Evolutionary conservation across 208 protist genomes (phyloP).

Genomic region (Acanthamoeba lenticulata): DNA sequence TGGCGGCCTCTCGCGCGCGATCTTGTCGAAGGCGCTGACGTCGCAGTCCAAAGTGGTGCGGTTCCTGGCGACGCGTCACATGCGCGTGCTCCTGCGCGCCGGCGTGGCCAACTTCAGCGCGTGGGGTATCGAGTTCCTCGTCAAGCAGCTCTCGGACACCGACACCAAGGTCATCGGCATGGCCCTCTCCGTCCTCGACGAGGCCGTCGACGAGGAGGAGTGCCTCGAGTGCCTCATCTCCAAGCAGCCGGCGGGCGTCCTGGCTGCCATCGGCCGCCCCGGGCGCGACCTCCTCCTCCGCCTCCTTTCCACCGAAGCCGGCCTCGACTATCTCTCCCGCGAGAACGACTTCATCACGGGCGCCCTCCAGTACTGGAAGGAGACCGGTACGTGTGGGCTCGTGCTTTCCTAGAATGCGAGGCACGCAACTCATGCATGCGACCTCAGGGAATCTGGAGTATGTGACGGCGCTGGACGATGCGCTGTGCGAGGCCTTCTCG

Average conservation of each 20-base stretch:
- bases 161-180: constrained; percentile 64
- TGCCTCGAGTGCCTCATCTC: constrained; percentile 76
- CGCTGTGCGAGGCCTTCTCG: constrained; percentile 15
- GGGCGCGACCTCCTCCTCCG: constrained; percentile 49
- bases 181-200: constrained; percentile 75
- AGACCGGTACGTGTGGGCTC: neutral
- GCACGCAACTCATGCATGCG: neutral
- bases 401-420: neutral
- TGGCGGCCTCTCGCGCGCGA: constrained; percentile 42
- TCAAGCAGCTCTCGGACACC: constrained; percentile 65
- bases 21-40: constrained; percentile 47
- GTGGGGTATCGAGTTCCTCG: constrained; percentile 80
- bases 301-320: constrained; percentile 23
- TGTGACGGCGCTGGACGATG: constrained; percentile 25
- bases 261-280: constrained; percentile 15
- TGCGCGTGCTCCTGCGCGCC: constrained; percentile 75
- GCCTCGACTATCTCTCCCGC: constrained; percentile 30
- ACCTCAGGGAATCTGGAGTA: constrained; percentile 20
- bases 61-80: constrained; percentile 69
- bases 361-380: constrained; percentile 51
- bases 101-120: constrained; percentile 77
- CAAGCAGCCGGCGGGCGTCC: constrained; percentile 66
- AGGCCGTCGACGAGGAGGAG: constrained; percentile 77
- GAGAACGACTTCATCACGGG: constrained; percentile 9
- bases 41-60: constrained; percentile 64